These are phyloP conservation scores for Fragilaria radians DNA, from an alignment of 108 stramenopile species.

Conservation along the genomic window DNA sequence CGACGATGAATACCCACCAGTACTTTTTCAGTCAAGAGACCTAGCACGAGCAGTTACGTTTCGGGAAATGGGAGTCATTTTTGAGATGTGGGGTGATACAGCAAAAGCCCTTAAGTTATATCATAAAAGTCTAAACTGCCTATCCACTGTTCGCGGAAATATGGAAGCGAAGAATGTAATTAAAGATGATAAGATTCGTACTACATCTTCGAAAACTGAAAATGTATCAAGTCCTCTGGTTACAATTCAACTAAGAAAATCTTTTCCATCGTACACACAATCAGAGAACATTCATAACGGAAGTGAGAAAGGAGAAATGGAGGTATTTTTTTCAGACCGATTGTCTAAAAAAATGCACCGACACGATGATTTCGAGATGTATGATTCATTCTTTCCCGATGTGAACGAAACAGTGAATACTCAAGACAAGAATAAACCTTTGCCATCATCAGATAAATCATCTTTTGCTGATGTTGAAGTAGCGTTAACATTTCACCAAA, in stretches of 20 bases:
- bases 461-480: slow-evolving; percentile 57
- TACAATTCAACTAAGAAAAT: slow-evolving; percentile 31
- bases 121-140: slow-evolving; percentile 73
- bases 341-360: no score
- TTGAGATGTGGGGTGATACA: slow-evolving; percentile 54
- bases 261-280: slow-evolving; percentile 8
- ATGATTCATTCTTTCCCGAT: slow-evolving; percentile 64
- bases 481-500: slow-evolving; percentile 76
- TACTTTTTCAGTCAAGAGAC: no score
- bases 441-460: not conserved
- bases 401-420: no score
- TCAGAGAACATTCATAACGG: slow-evolving; percentile 3
- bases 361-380: slow-evolving; percentile 20
- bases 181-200: not conserved
- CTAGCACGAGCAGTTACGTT: slow-evolving; percentile 57
- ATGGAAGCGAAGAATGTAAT: not conserved
- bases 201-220: not conserved
- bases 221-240: slow-evolving; percentile 26
- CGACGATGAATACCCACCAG: no score
- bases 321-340: not conserved
- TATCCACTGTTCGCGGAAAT: not conserved
- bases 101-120: slow-evolving; percentile 69
- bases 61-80: slow-evolving; percentile 80
- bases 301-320: slow-evolving; percentile 8
- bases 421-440: no score